A percentile compares a stretch with the other conserved stretches of the same genome.
phyloP scores from a whole-genome alignment of 352 stramenopile genomes.

The Phytophthora constricta region DNA sequence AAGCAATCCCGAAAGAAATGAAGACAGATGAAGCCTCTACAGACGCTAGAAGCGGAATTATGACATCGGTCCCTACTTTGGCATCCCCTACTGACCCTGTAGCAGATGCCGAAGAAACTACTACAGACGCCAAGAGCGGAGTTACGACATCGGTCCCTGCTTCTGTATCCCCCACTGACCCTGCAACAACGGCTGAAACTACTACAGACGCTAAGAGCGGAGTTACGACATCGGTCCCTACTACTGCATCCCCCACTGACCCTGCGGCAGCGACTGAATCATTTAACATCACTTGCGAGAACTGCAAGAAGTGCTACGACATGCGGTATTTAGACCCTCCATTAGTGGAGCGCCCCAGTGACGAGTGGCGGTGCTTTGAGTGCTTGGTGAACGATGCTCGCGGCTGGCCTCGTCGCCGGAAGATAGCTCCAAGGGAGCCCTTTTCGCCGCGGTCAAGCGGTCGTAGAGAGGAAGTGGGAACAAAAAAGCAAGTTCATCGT shows the following conservation, averaged over 20 bases:
- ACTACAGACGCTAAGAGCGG: slow-evolving; percentile 4
- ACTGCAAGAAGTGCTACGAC: slow-evolving; percentile 84
- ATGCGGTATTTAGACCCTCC: slow-evolving; percentile 86
- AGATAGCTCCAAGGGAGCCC: slow-evolving; percentile 38
- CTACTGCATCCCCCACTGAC: slow-evolving; percentile 30
- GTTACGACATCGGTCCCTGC: slow-evolving; percentile 7
- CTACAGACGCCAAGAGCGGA: slow-evolving; percentile 5
- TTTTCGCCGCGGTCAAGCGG: slow-evolving; percentile 31
- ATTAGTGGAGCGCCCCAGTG: slow-evolving; percentile 69
- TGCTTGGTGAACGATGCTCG: slow-evolving; percentile 88
- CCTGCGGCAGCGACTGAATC: slow-evolving; percentile 44
- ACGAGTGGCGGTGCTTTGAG: slow-evolving; percentile 89
- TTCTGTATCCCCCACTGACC: slow-evolving; percentile 31
- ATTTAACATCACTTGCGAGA: slow-evolving; percentile 83
- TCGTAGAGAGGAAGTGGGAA: slow-evolving; percentile 19
- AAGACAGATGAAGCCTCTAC: slow-evolving; percentile 4
- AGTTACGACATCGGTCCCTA: slow-evolving; percentile 8
- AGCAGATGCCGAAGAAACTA: slow-evolving; percentile 36
- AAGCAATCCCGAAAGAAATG: not conserved
- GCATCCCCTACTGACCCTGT: slow-evolving; percentile 33
- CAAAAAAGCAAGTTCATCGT: slow-evolving; percentile 50
- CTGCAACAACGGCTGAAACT: slow-evolving; percentile 8
- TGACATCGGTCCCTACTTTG: slow-evolving; percentile 12
- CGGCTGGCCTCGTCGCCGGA: slow-evolving; percentile 73
- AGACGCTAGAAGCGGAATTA: slow-evolving; percentile 3